Conservation (phyloP, 345 rosid species). For the Hibiscus tridactylites region DNA sequence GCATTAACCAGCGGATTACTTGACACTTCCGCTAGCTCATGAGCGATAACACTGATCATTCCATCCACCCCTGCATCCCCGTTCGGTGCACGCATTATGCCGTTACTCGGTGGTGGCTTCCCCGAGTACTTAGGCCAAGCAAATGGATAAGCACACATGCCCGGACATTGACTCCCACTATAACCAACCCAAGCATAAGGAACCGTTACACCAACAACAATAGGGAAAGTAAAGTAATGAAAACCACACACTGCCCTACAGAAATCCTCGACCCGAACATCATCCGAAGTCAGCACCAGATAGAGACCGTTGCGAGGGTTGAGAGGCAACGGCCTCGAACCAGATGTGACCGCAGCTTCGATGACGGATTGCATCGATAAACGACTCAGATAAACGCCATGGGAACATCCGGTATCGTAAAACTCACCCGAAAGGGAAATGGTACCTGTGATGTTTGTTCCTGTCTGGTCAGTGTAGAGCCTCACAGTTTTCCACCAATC, state of each 20-base stretch:
- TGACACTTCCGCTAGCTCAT: conserved; percentile 54
- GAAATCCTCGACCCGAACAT: conserved; percentile 59
- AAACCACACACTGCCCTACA: conserved; percentile 60
- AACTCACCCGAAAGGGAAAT: conserved; percentile 38
- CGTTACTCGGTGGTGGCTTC: conserved; percentile 30
- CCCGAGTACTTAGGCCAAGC: conserved; percentile 43
- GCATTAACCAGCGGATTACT: conserved; percentile 56
- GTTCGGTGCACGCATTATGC: conserved; percentile 41
- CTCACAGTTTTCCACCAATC: conserved; percentile 57
- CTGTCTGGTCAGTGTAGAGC: conserved; percentile 58
- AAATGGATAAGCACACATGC: conserved; percentile 54
- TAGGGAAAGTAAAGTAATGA: conserved; percentile 61
- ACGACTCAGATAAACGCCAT: conserved; percentile 41
- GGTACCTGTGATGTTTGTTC: conserved; percentile 41
- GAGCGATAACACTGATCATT: conserved; percentile 55
- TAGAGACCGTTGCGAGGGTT: conserved; percentile 46
- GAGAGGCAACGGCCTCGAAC: conserved; percentile 29
- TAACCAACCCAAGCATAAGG: conserved; percentile 66
- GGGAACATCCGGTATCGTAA: conserved; percentile 39
- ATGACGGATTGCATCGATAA: conserved; percentile 47
- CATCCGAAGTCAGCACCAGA: conserved; percentile 40
- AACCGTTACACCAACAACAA: conserved; percentile 36
- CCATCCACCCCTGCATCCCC: conserved; percentile 58
- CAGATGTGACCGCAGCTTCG: conserved; percentile 26
- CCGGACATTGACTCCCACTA: conserved; percentile 48